Evolutionary conservation across 805 yeast genomes (phyloP).

Genomic region (Grigorovia jiainica): DNA sequence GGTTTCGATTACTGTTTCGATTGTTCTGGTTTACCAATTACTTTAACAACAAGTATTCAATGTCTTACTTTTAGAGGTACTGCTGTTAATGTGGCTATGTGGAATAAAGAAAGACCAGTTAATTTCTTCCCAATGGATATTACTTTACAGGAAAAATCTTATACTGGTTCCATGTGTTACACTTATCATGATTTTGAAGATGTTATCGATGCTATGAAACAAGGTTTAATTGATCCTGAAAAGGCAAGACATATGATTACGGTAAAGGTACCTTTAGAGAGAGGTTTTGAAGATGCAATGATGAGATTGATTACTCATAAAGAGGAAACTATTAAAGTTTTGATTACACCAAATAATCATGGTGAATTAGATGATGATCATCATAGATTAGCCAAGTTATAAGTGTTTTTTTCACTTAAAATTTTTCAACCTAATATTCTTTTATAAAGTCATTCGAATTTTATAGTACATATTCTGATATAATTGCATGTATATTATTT

Average conservation of each 20-base stretch:
- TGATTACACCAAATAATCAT: slow-evolving; percentile 40
- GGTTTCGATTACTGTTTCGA: slow-evolving; percentile 46
- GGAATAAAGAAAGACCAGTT: slow-evolving; percentile 42
- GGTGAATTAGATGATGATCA: slow-evolving; percentile 25
- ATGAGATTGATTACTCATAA: slow-evolving; percentile 40
- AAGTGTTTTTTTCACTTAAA: too few species aligned
- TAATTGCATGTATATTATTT: background rate
- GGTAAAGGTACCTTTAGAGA: slow-evolving; percentile 38
- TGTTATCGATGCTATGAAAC: slow-evolving; percentile 43
- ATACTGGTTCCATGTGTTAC: slow-evolving; percentile 58
- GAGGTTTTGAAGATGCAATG: slow-evolving; percentile 45
- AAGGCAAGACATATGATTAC: slow-evolving; percentile 43
- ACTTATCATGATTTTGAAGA: slow-evolving; percentile 48
- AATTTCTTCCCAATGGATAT: slow-evolving; percentile 47
- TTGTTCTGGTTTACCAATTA: slow-evolving; percentile 43
- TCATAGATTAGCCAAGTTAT: slow-evolving; percentile 4
- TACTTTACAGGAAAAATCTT: slow-evolving; percentile 44
- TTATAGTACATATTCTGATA: background rate
- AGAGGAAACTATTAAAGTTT: slow-evolving; percentile 47
- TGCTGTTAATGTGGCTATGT: slow-evolving; percentile 57
- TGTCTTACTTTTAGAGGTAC: slow-evolving; percentile 47
- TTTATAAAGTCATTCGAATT: background rate
- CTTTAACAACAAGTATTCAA: slow-evolving; percentile 42
- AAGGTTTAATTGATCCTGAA: slow-evolving; percentile 36
- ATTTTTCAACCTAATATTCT: background rate